Conservation (phyloP, 352 stramenopile species). For the Phytophthora rubi region DNA sequence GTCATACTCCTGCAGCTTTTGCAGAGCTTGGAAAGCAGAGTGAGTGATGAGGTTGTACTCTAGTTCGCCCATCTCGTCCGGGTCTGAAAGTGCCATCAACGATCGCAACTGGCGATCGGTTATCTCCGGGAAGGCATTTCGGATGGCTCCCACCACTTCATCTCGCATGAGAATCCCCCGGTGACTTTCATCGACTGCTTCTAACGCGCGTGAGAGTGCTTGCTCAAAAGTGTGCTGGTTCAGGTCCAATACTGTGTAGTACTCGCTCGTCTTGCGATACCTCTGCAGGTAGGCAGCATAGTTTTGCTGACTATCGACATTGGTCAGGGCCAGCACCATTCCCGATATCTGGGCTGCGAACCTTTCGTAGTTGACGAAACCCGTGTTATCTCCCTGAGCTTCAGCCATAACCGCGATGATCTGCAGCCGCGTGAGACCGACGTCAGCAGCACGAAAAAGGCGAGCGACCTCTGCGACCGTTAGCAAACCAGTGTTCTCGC, state of each 20-base stretch:
- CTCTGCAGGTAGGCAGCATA: constrained; percentile 62
- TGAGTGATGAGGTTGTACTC: constrained; percentile 74
- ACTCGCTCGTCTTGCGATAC: constrained; percentile 79
- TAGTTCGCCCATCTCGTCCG: constrained; percentile 73
- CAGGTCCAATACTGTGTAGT: constrained; percentile 78
- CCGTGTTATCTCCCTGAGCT: constrained; percentile 77
- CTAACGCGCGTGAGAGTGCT: constrained; percentile 63
- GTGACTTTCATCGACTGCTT: constrained; percentile 70
- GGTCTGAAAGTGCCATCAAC: constrained; percentile 67
- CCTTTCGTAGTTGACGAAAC: constrained; percentile 79
- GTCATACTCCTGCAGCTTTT: constrained; percentile 87
- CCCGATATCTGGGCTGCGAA: constrained; percentile 67
- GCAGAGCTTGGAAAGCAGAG: constrained; percentile 75
- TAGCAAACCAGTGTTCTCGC: constrained; percentile 65
- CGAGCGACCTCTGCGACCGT: constrained; percentile 65
- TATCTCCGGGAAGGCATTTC: constrained; percentile 71
- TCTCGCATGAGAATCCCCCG: constrained; percentile 60
- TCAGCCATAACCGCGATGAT: constrained; percentile 75
- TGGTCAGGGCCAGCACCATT: constrained; percentile 74
- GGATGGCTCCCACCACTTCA: constrained; percentile 62
- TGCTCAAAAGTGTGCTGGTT: constrained; percentile 87
- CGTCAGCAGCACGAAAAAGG: constrained; percentile 62
- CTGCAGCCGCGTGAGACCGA: constrained; percentile 80
- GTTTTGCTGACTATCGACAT: constrained; percentile 70
- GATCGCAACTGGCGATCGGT: constrained; percentile 66